These are phyloP conservation scores for Knufia petricola DNA, from an alignment of 2,329 filamentous ascomycete species.

Conservation along the genomic window DNA sequence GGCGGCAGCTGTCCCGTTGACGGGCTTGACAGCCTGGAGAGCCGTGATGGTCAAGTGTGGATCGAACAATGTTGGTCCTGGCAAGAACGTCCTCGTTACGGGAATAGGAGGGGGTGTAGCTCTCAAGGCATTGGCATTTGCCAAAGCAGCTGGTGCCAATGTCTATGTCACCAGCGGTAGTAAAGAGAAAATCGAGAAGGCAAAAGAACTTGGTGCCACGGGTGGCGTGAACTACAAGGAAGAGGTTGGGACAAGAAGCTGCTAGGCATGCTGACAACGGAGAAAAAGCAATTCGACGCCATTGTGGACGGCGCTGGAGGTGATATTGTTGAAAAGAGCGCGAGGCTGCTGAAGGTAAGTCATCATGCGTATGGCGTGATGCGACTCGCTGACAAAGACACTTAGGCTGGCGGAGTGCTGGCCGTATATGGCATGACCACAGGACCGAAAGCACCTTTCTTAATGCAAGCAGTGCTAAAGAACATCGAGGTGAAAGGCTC, in stretches of 20 bases:
- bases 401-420: slow-evolving; percentile 65
- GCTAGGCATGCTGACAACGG: slow-evolving; percentile 47
- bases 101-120: slow-evolving; percentile 92
- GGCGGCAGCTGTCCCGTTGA: slow-evolving; percentile 74
- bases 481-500: slow-evolving; percentile 79
- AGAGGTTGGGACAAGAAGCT: slow-evolving; percentile 72
- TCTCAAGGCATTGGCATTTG: slow-evolving; percentile 71
- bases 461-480: slow-evolving; percentile 72
- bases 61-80: slow-evolving; percentile 35
- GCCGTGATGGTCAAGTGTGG: slow-evolving; percentile 68
- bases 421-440: slow-evolving; percentile 86
- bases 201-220: slow-evolving; percentile 60
- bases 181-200: slow-evolving; percentile 64
- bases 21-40: slow-evolving; percentile 80
- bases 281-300: slow-evolving; percentile 62
- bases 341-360: slow-evolving; percentile 57
- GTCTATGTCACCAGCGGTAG: slow-evolving; percentile 76
- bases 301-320: slow-evolving; percentile 88
- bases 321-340: slow-evolving; percentile 62
- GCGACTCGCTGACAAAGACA: slow-evolving; percentile 1
- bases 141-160: slow-evolving; percentile 60
- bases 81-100: slow-evolving; percentile 72
- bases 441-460: slow-evolving; percentile 72
- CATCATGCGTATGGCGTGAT: neutral
- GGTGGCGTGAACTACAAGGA: slow-evolving; percentile 78